These are phyloP conservation scores for Cercospora nicotianae DNA, from an alignment of 2,329 filamentous ascomycete genomes.

Conservation along the genomic window DNA sequence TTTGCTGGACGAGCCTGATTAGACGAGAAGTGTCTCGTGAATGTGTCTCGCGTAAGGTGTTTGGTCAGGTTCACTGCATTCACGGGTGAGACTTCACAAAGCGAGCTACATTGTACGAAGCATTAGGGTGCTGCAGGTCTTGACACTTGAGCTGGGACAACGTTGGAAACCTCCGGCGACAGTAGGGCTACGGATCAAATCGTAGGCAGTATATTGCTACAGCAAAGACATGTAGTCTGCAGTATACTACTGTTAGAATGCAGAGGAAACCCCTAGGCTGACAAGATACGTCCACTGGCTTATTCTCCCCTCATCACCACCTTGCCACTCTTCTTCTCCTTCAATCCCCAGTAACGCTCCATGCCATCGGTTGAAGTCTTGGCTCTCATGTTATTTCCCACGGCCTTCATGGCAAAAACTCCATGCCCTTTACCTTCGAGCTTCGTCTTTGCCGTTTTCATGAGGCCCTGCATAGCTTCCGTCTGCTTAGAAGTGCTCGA, in stretches of 20 bases:
- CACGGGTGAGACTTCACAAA: background rate
- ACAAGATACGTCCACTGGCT: no score
- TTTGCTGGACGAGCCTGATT: background rate
- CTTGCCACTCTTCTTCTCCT: background rate
- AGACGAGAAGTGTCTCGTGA: background rate
- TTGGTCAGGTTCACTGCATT: background rate
- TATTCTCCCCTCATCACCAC: background rate
- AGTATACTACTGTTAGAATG: no score
- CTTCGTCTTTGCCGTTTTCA: background rate
- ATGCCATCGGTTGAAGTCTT: background rate
- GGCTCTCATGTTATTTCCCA: background rate
- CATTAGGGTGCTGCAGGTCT: background rate
- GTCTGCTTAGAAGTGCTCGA: background rate
- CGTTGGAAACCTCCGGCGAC: no score
- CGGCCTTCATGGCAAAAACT: background rate
- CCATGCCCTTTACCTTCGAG: background rate
- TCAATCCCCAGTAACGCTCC: background rate
- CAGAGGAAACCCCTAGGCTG: no score
- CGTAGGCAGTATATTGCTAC: background rate
- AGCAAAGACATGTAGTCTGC: background rate
- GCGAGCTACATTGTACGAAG: background rate
- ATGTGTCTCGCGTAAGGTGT: background rate
- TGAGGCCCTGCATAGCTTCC: background rate
- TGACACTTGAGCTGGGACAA: background rate
- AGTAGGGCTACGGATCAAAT: background rate